Percentiles rank a stretch among this genome's conserved stretches.
phyloP scores from a whole-genome alignment of 257 asterid genomes.

The Echium plantagineum region DNA sequence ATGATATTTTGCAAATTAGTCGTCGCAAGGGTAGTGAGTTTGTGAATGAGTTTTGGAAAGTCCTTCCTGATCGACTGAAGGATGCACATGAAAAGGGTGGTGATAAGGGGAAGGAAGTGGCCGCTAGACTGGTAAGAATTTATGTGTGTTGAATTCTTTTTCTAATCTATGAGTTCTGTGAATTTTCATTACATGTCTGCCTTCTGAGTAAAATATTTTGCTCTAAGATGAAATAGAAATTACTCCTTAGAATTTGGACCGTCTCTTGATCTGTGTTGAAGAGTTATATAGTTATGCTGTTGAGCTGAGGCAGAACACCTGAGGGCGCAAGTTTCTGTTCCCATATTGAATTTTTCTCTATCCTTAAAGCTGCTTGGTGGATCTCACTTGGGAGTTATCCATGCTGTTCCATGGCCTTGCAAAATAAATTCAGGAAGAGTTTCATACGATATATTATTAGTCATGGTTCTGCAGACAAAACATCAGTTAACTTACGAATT shows the following conservation, averaged over 20 bases:
- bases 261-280: too few species aligned
- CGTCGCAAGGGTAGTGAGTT: conserved; percentile 94
- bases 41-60: conserved; percentile 96
- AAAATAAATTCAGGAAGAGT: neutral
- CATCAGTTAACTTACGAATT: too few species aligned
- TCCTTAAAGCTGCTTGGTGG: neutral
- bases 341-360: neutral
- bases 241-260: too few species aligned
- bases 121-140: conserved; percentile 68
- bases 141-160: neutral
- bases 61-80: conserved; percentile 73
- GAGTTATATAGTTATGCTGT: too few species aligned
- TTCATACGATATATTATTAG: neutral
- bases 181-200: neutral
- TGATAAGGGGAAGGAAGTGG: conserved; percentile 65
- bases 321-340: neutral
- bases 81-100: conserved; percentile 45
- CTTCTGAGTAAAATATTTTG: too few species aligned
- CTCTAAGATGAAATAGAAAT: too few species aligned
- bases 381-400: neutral
- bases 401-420: neutral
- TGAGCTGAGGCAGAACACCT: neutral
- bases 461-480: neutral
- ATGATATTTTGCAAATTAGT: conserved; percentile 93
- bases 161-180: neutral